Base-by-base conservation (phyloP, 2,329 filamentous ascomycete species). In the Colletotrichum sp. region DNA sequence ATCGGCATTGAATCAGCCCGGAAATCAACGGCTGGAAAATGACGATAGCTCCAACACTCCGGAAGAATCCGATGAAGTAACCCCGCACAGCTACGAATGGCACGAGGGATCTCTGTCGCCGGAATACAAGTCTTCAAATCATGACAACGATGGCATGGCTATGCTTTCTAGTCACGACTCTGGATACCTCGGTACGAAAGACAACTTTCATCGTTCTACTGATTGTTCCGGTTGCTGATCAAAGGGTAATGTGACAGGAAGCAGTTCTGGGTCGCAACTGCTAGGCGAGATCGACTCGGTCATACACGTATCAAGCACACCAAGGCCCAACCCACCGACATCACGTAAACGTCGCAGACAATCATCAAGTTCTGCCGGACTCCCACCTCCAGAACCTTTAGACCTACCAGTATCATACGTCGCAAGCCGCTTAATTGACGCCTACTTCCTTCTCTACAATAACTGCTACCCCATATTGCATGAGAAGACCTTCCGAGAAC, bases 401-500 rank as follows among this genome's bases (percentile, higher is more conserved):
- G 60, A 77, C 10, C 70, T 78, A 24, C 55, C 69, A 6, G 69
- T 61, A 2, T 69, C 76, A 1, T 76, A 77, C 3, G 64, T 78
- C 26, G 75, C 74, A 12, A 74, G 76, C 21, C 78, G 78, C 5
- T 71, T 86, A 71, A 83, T 87, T 13, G 82, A 85, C 60, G 82
- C 84, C 1, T 88, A 88, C 76, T 89, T 89, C 72, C 78, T 80
- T 2, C 80, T 84, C 21, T 88, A 87, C 76, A 87, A 89, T 76
- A 78, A 84, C 24, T 84, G 83, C 32, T 89, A 88, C 71, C 88
- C 87, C 0, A 83, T 89, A 9, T 78, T 89, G 3, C 86, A 89
- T 67, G 87, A 89, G 68, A 82, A 85, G 4, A 86, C 85, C 0
- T 89, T 89, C 72, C 82, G 87, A 16, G 85, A 81, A 8, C 79